Conservation (phyloP, 495 filamentous ascomycete species). For the Xylaria curta region DNA sequence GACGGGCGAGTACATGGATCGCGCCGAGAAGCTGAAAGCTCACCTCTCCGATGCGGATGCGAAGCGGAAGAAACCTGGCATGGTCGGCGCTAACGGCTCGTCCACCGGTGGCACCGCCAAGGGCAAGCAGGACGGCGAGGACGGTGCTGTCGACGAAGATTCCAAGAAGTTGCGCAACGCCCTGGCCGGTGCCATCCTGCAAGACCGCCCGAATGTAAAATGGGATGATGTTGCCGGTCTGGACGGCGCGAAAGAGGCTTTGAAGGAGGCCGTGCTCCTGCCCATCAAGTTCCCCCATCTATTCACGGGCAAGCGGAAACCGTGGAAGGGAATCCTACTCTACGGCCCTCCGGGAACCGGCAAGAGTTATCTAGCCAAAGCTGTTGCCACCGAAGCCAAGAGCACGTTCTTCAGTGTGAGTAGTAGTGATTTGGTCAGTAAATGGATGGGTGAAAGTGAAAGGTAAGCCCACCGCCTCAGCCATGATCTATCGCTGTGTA, state of each 20-base stretch:
- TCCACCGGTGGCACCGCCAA: constrained; percentile 69
- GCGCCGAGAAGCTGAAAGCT: constrained; percentile 94
- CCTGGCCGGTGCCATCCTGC: constrained; percentile 87
- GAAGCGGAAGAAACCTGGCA: constrained; percentile 73
- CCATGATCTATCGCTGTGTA: not conserved
- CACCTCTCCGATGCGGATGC: constrained; percentile 80
- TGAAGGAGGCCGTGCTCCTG: constrained; percentile 96
- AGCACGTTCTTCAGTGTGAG: constrained; percentile 99
- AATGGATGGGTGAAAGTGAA: constrained; percentile 99
- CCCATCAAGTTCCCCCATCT: constrained; percentile 98
- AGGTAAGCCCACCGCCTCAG: constrained; percentile 62
- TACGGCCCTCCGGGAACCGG: constrained; percentile 97
- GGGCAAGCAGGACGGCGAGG: constrained; percentile 55
- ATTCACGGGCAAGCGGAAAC: constrained; percentile 95
- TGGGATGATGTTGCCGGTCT: constrained; percentile 99
- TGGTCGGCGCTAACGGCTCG: constrained; percentile 87
- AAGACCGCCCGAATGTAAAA: constrained; percentile 91
- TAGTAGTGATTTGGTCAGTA: constrained; percentile 93
- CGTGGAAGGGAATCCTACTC: constrained; percentile 96
- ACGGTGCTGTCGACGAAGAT: constrained; percentile 76
- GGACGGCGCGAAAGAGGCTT: constrained; percentile 91
- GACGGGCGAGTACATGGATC: constrained; percentile 95
- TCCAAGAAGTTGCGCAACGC: constrained; percentile 92
- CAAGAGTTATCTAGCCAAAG: constrained; percentile 96
- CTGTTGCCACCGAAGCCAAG: constrained; percentile 97